Evolutionary conservation across 2,329 filamentous ascomycete species (phyloP).

Genomic region (Diaporthe capsici): DNA sequence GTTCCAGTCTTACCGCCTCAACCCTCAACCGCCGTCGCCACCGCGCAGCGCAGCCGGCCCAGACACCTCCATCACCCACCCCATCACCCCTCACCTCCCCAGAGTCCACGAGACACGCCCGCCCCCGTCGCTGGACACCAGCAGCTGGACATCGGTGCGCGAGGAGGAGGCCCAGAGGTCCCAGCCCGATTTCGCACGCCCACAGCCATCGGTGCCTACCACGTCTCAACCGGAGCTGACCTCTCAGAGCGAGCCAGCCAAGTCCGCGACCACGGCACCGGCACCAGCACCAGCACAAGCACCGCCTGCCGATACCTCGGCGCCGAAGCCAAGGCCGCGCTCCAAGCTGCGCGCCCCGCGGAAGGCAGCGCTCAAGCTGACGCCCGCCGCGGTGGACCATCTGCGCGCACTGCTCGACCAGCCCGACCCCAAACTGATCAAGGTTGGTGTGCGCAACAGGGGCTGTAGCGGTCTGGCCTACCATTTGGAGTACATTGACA

Average conservation of each 20-base stretch:
- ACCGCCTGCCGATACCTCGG: slow-evolving; percentile 58
- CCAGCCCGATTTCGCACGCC: slow-evolving; percentile 58
- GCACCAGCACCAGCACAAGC: background rate
- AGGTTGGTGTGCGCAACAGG: slow-evolving; percentile 92
- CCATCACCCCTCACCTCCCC: slow-evolving; percentile 57
- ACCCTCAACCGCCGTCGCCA: slow-evolving; percentile 55
- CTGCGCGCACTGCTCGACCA: slow-evolving; percentile 83
- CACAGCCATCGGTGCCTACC: slow-evolving; percentile 50
- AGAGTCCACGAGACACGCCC: slow-evolving; percentile 67
- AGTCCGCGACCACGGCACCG: slow-evolving; percentile 39
- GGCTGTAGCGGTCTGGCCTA: slow-evolving; percentile 96
- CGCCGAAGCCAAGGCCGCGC: slow-evolving; percentile 65
- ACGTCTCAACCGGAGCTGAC: slow-evolving; percentile 38
- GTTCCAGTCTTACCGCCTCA: slow-evolving; percentile 68
- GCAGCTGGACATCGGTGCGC: slow-evolving; percentile 60
- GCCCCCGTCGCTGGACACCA: slow-evolving; percentile 49
- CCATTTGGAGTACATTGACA: slow-evolving; percentile 94
- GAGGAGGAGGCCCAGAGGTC: slow-evolving; percentile 79
- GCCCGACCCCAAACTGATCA: slow-evolving; percentile 92
- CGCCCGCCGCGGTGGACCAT: slow-evolving; percentile 83
- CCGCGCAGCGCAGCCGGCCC: slow-evolving; percentile 60
- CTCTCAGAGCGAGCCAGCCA: slow-evolving; percentile 10
- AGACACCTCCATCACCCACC: slow-evolving; percentile 63
- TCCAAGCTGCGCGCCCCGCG: slow-evolving; percentile 78
- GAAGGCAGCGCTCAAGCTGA: slow-evolving; percentile 93